A percentile compares a stretch with the other conserved stretches of the same genome.
Conservation (phyloP, 768 basidiomycete genomes). For the Termitomyces sp. region DNA sequence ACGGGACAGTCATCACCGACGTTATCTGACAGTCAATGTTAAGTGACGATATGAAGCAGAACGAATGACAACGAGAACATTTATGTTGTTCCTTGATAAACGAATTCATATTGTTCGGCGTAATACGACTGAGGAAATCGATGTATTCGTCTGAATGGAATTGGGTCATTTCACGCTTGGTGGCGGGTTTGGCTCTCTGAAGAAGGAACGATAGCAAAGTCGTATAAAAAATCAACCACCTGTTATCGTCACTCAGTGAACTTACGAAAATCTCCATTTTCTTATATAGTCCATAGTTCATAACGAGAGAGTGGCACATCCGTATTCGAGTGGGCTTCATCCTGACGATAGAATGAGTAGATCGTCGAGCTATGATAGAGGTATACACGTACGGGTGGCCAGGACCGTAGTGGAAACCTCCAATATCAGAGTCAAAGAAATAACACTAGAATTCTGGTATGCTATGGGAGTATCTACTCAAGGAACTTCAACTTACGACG, state of each 20-base stretch:
- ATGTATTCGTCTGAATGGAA: constrained; percentile 99
- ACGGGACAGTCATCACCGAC: constrained; percentile 99
- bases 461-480: neutral
- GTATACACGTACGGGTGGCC: constrained; percentile 67
- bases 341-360: constrained; percentile 30
- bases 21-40: constrained; percentile 57
- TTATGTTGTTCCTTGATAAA: constrained; percentile 95
- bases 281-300: constrained; percentile 99
- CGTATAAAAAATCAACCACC: neutral
- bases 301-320: constrained; percentile 99
- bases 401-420: constrained; percentile 98
- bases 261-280: constrained; percentile 99
- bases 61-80: constrained; percentile 45
- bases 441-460: constrained; percentile 63
- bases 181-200: constrained; percentile 97
- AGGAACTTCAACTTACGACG: constrained; percentile 55
- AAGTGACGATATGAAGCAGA: neutral
- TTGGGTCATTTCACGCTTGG: constrained; percentile 99
- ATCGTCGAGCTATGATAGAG: constrained; percentile 3
- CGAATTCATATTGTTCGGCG: constrained; percentile 91
- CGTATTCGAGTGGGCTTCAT: constrained; percentile 99
- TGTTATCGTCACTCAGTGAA: constrained; percentile 14
- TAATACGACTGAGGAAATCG: constrained; percentile 91
- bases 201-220: neutral
- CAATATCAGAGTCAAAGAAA: constrained; percentile 99